Conservation (phyloP, 2,329 filamentous ascomycete genomes). For the Penicillium verrucosum region DNA sequence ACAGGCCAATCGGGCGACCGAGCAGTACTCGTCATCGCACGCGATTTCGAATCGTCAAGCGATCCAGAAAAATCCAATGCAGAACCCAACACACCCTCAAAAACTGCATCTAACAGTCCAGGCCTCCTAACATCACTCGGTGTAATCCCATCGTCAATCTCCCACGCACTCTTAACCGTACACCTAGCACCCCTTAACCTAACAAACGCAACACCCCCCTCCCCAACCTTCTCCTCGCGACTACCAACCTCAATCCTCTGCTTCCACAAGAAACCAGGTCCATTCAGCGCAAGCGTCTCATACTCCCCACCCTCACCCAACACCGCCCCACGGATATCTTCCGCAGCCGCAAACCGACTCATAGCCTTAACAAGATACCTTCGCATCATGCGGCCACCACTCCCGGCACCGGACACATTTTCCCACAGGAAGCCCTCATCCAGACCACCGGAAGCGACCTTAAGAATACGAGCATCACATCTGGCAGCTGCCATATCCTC, state of each 20-base stretch:
- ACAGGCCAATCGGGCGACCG: slow-evolving; percentile 6
- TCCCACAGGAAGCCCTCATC: slow-evolving; percentile 78
- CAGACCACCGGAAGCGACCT: slow-evolving; percentile 87
- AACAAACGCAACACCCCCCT: slow-evolving; percentile 75
- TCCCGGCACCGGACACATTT: slow-evolving; percentile 60
- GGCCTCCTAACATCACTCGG: slow-evolving; percentile 51
- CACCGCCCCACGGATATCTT: slow-evolving; percentile 63
- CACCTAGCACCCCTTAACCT: slow-evolving; percentile 59
- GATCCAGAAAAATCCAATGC: slow-evolving; percentile 3
- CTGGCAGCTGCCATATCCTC: slow-evolving; percentile 75
- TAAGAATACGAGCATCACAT: slow-evolving; percentile 87
- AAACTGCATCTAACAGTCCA: slow-evolving; percentile 63
- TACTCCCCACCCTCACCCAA: slow-evolving; percentile 95
- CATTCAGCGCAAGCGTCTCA: slow-evolving; percentile 84
- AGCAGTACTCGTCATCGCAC: neutral
- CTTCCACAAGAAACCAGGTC: slow-evolving; percentile 70
- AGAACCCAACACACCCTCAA: slow-evolving; percentile 42
- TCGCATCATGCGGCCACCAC: slow-evolving; percentile 37
- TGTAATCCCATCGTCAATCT: slow-evolving; percentile 23
- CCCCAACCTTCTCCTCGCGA: slow-evolving; percentile 58
- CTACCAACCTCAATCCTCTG: slow-evolving; percentile 62
- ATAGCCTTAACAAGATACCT: slow-evolving; percentile 49
- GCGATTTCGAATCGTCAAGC: neutral
- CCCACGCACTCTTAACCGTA: slow-evolving; percentile 39
- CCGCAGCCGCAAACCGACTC: slow-evolving; percentile 57